Evolutionary conservation across 1,284 basidiomycete species (phyloP).

Genomic region (Cerrena zonata): DNA sequence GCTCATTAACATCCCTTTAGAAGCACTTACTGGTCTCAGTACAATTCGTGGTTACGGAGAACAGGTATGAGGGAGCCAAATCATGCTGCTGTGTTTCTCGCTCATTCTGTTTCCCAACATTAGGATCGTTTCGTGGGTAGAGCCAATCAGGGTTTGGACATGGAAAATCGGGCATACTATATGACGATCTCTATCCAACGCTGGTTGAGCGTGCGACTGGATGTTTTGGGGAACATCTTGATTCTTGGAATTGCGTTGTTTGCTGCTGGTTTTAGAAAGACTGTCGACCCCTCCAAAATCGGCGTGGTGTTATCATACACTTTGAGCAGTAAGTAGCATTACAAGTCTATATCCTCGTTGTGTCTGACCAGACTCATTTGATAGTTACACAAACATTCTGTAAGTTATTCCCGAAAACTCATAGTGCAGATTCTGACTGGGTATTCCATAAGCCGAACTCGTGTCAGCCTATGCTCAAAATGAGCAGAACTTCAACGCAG

Average conservation of each 20-base stretch:
- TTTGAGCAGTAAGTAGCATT: conserved; percentile 43
- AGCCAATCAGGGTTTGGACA: conserved; percentile 48
- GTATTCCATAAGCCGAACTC: conserved; percentile 41
- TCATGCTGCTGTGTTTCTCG: neutral
- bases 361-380: too few relatives aligned
- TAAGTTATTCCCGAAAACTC: conserved; percentile 28
- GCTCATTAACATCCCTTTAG: too few relatives aligned
- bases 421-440: neutral
- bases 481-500: conserved; percentile 70
- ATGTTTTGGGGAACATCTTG: conserved; percentile 67
- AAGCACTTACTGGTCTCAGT: conserved; percentile 59
- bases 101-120: neutral
- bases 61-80: conserved; percentile 5
- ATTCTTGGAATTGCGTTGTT: conserved; percentile 71
- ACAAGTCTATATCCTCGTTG: neutral
- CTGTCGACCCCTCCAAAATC: conserved; percentile 45
- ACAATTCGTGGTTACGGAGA: conserved; percentile 60
- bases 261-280: conserved; percentile 48
- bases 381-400: conserved; percentile 55
- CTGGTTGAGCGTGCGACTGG: conserved; percentile 55
- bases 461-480: conserved; percentile 53
- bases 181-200: conserved; percentile 66
- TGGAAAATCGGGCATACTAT: conserved; percentile 72
- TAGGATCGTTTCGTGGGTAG: conserved; percentile 38
- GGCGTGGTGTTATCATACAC: conserved; percentile 64